Evolutionary conservation across 75 land plant genomes (phyloP).

Genomic region (Larix kaempferi): DNA sequence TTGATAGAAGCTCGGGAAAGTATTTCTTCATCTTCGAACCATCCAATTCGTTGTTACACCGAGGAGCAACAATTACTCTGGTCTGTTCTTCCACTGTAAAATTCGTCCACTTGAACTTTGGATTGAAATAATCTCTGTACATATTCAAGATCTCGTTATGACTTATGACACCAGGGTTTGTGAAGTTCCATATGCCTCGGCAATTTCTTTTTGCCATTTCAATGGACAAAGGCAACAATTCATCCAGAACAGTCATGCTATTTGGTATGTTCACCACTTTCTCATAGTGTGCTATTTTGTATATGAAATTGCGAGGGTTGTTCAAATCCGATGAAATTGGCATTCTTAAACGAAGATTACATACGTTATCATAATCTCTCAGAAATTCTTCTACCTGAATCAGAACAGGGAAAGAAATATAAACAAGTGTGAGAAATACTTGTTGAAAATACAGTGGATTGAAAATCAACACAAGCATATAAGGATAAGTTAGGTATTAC

Average conservation of each 20-base stretch:
- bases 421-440: no score
- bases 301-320: slow-evolving; percentile 56
- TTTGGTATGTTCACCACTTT: slow-evolving; percentile 59
- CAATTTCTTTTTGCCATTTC: slow-evolving; percentile 50
- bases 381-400: no score
- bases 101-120: slow-evolving; percentile 39
- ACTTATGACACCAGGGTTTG: slow-evolving; percentile 51
- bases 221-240: slow-evolving; percentile 38
- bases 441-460: no score
- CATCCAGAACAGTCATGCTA: slow-evolving; percentile 59
- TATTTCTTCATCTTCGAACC: no score
- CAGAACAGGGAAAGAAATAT: no score
- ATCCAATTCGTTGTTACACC: no score
- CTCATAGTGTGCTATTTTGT: slow-evolving; percentile 44
- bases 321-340: slow-evolving; percentile 47
- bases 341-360: slow-evolving; percentile 50
- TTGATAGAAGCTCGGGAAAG: no score
- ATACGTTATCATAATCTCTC: no score
- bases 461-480: no score
- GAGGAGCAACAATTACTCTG: no score
- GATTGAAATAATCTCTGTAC: slow-evolving; percentile 57
- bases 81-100: no score
- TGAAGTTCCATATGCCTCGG: slow-evolving; percentile 60
- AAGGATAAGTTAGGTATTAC: no score
- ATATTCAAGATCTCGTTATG: slow-evolving; percentile 72